Evolutionary conservation across 2,329 filamentous ascomycete genomes (phyloP).

Genomic region (Bipolaris oryzae): DNA sequence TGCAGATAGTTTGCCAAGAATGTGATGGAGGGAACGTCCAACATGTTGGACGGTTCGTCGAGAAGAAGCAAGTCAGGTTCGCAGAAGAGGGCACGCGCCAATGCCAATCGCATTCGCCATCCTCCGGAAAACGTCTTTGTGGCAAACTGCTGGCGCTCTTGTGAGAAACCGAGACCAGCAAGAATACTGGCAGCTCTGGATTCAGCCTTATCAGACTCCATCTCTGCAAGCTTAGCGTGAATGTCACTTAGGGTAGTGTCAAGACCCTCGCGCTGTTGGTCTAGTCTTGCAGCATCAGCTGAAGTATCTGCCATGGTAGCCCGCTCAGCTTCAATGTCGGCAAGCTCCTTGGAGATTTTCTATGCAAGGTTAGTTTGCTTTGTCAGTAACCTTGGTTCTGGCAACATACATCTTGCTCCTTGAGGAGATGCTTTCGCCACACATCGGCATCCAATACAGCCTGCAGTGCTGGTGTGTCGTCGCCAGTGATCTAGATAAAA

Average conservation of each 20-base stretch:
- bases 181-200: constrained; percentile 94
- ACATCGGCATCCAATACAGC: constrained; percentile 97
- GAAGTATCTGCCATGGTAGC: constrained; percentile 88
- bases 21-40: constrained; percentile 99
- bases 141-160: constrained; percentile 87
- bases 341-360: constrained; percentile 78
- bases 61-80: constrained; percentile 94
- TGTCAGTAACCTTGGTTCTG: neutral
- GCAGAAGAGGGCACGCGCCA: constrained; percentile 95
- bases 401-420: constrained; percentile 76
- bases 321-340: constrained; percentile 77
- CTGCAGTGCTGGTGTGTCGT: constrained; percentile 93
- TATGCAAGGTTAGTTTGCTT: constrained; percentile 33
- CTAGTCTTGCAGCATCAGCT: constrained; percentile 81
- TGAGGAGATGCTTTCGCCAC: constrained; percentile 93
- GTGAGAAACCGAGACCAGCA: constrained; percentile 93
- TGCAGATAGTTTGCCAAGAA: constrained; percentile 97
- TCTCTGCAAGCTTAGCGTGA: constrained; percentile 89
- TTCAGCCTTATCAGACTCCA: constrained; percentile 99
- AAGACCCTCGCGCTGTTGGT: constrained; percentile 85
- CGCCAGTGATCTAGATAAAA: constrained; percentile 74
- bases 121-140: constrained; percentile 99
- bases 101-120: constrained; percentile 97
- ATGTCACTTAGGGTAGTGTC: constrained; percentile 91
- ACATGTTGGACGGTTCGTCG: constrained; percentile 99